Evolutionary conservation across 2,329 filamentous ascomycete species (phyloP), one percentile per base, ranked within the genome.

Genomic region (Aureobasidium sp.): DNA sequence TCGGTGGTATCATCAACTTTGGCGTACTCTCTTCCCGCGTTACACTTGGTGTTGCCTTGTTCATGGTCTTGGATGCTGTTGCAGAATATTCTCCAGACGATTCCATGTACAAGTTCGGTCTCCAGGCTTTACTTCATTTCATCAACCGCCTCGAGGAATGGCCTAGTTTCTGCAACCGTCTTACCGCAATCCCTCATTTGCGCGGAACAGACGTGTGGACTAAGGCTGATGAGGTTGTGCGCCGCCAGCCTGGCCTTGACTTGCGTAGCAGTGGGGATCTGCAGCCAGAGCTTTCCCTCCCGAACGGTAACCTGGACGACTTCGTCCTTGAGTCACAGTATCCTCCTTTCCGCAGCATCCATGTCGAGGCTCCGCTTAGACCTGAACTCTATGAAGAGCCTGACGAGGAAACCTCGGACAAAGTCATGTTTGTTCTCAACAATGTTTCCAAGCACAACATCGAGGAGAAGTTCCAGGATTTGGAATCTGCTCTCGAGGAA

Each of bases 61-160:
- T 90, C 17, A 97, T 99, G 91, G 96, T 99, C 65, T 80, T 97
- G n/a, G 92, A 99, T 73, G 91, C 94, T 14, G 91, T 99, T 27
- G 84, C 90, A 66, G 91, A 96, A 66, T 90, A 94, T 69, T 78
- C 83, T 36, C 85, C 89, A 0, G 89, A 95, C 36, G 87, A 92
- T 64, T 87, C 90, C 1, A 97, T 99, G 94, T 97, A 94, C 79
- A 96, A 97, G 70, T 99, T 99, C 72, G 94, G 95, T 12, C 82
- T 99, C 14, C 94, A 99, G 73, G 94, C 94, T 17, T 82, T 99
- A 64, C 87, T 97, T 72, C 91, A 97, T 73, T 84, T 97, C 60
- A 87, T 91, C 61, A 82, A 85, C 42, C 86, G 94, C 44, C 85
- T 99, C 53, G 82, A 86, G 5, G 94, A 99, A 71, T 99, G 94